Evolutionary conservation across 1,284 basidiomycete genomes (phyloP), one percentile per base, ranked within the genome.

Genomic region (Fistulina hepatica): DNA sequence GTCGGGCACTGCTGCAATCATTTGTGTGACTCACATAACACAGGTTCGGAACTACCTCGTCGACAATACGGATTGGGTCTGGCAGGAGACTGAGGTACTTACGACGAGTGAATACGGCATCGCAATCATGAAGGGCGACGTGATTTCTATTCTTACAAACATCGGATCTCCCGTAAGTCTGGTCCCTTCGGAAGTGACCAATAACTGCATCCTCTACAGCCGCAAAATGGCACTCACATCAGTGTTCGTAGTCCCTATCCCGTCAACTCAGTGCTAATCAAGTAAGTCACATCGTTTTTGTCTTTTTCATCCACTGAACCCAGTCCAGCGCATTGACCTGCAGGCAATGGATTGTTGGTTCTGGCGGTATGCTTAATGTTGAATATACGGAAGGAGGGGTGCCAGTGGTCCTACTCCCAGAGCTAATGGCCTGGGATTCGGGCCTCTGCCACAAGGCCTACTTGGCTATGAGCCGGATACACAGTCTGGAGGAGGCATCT

Each of bases 71-170:
- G 63, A 68, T 40, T 89, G 81, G 76, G 55, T 74, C 6, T 64
- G 69, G 22, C 65, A 73, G 33, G 58, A 64, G 24, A 65, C 71
- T 21, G 53, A 74, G 44, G 68, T 89, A 20, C 56, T 89, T 16
- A 65, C 71, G 11, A 54, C 63, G n/a, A 72, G 72, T 24, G 51
- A 61, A 9, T 59, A 71, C 43, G 76, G 78, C 33, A 62, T 90
- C 13, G 80, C 75, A 5, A 65, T 89, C 45, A 68, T 73, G 54
- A 88, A 85, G 53, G 85, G 83, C 8, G 61, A 70, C 16, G 64
- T 86, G 5, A 59, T 89, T 36, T 69, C 74, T 10, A 63, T 86
- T 21, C 49, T 86, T 47, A 90, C 84, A 13, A 89, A 83, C 57
- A 75, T 85, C 45, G 81, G 80, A 15, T 80, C 77, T 42, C 77